Conservation (phyloP, 495 filamentous ascomycete genomes). For the Apodospora peruviana region DNA sequence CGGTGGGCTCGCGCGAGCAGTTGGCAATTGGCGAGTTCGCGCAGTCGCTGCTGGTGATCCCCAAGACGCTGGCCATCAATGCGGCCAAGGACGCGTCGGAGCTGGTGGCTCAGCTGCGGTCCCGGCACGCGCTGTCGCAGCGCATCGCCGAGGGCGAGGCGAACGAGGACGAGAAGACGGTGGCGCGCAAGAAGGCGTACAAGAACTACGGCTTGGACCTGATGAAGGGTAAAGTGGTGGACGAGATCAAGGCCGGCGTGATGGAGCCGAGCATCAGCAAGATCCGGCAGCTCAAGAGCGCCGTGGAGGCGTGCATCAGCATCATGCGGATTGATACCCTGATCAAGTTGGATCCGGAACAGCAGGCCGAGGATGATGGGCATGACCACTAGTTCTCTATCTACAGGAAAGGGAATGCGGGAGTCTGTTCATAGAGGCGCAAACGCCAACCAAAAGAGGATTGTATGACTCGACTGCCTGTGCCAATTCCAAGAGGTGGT, state of each 20-base stretch:
- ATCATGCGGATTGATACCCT: slow-evolving; percentile 99
- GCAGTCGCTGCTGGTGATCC: slow-evolving; percentile 86
- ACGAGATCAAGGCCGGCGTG: slow-evolving; percentile 91
- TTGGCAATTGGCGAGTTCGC: slow-evolving; percentile 97
- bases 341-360: slow-evolving; percentile 95
- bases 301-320: slow-evolving; percentile 96
- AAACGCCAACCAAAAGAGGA: too few species aligned
- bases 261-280: slow-evolving; percentile 98
- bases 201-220: slow-evolving; percentile 97
- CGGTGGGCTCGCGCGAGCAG: slow-evolving; percentile 94
- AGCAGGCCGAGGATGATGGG: slow-evolving; percentile 71
- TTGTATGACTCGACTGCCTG: too few species aligned
- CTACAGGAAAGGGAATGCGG: too few species aligned
- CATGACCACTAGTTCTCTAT: slow-evolving; percentile 68
- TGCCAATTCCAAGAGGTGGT: too few species aligned
- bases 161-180: slow-evolving; percentile 78
- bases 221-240: slow-evolving; percentile 81
- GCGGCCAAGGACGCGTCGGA: slow-evolving; percentile 94
- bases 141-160: slow-evolving; percentile 75
- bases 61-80: slow-evolving; percentile 95
- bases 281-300: slow-evolving; percentile 95
- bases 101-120: slow-evolving; percentile 91
- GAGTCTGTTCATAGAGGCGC: too few species aligned
- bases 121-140: slow-evolving; percentile 90
- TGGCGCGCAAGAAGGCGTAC: slow-evolving; percentile 92